Evolutionary conservation across 192 early-diverging fungal genomes (phyloP), one percentile per base, ranked within the genome.

Genomic region (Helicostylum pulchrum): DNA sequence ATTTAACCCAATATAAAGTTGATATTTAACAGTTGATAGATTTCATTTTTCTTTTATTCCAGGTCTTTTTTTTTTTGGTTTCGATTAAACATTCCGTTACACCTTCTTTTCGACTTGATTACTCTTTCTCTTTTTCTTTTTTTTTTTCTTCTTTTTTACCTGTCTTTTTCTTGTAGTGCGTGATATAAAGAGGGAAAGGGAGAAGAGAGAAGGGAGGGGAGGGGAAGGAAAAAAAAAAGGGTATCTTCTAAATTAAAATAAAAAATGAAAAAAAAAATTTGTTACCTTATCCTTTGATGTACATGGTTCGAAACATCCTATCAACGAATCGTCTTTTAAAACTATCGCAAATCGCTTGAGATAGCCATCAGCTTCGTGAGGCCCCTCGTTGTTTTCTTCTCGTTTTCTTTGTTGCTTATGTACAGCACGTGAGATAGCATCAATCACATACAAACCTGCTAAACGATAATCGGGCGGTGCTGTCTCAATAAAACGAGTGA

Each of bases 361-460:
- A 48, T 65, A 71, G 14, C 42, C 50, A 42, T 72, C 61, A 11
- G 54, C 19, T n/a, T 51, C 62, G 5, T 19, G n/a, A 9, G 51
- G 34, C n/a, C 30, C 51, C 54, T 45, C 61, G 20, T 64, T 66
- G 6, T 47, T 49, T 6, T 69, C 72, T 17, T 66, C 68, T 34
- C 71, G 73, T 45, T 73, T 67, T 14, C 72, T 59, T 60, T 76
- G 66, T 55, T 72, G 68, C 11, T 73, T 76, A 51, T 74, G 70
- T 14, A 76, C 77, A 0, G 72, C 64, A 51, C 77, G 68, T 34
- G 79, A 80, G 53, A 85, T 83, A 10, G 84, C 78, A 63, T 85
- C 84, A 61, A 85, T 74, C 7, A 85, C 84, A 66, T 85, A 85
- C 58, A 85, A 67, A 62, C 81, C 84, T 34, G 81, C 82, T 26